phyloP scores from a whole-genome alignment of 495 filamentous ascomycete genomes.

The Aspergillus panamensis region DNA sequence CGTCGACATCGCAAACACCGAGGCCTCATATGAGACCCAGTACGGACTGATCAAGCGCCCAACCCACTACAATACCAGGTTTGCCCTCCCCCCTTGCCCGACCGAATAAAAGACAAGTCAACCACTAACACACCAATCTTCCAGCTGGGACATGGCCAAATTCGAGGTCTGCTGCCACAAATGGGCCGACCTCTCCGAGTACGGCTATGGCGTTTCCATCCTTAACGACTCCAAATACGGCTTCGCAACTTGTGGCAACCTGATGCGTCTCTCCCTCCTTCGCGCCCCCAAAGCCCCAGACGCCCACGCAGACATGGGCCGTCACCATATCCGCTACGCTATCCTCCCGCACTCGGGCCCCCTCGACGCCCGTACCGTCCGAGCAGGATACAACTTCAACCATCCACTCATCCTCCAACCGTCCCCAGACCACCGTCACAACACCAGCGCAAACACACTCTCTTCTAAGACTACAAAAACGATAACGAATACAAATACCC shows the following conservation, averaged over 20 bases:
- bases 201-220: constrained; percentile 87
- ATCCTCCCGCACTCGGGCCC: constrained; percentile 79
- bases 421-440: not conserved
- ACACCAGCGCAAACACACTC: not conserved
- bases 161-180: constrained; percentile 98
- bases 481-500: not conserved
- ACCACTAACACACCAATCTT: constrained; percentile 12
- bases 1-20: constrained; percentile 84
- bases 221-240: constrained; percentile 97
- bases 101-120: not conserved
- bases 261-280: constrained; percentile 89
- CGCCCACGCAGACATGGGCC: constrained; percentile 94
- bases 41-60: constrained; percentile 85
- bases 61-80: constrained; percentile 90
- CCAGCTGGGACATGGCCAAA: constrained; percentile 96
- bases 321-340: constrained; percentile 83
- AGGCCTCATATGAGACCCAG: constrained; percentile 94
- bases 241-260: constrained; percentile 84
- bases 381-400: constrained; percentile 87
- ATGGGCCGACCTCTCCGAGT: constrained; percentile 93
- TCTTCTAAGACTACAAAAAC: not conserved
- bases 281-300: constrained; percentile 95
- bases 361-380: constrained; percentile 68
- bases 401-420: constrained; percentile 61
- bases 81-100: constrained; percentile 21